Conservation (phyloP, 2,329 filamentous ascomycete genomes). For the Penicillium italicum region DNA sequence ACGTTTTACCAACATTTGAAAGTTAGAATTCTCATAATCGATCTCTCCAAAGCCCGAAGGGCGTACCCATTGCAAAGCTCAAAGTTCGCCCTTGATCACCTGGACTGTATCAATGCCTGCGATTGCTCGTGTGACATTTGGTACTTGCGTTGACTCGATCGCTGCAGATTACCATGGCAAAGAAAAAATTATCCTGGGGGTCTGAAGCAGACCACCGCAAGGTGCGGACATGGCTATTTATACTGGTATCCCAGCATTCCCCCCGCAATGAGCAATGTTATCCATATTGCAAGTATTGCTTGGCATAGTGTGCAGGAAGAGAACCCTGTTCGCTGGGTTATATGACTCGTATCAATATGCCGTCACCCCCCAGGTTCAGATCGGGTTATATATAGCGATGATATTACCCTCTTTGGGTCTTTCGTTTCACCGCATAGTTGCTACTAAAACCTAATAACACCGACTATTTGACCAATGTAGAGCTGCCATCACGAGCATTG, state of each 20-base stretch:
- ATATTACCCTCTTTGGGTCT: not conserved
- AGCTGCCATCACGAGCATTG: not conserved
- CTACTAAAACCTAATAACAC: not conserved
- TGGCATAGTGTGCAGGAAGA: not conserved
- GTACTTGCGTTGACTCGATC: not conserved
- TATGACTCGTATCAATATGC: not conserved
- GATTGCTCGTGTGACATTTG: not conserved
- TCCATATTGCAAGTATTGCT: not conserved
- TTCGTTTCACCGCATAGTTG: not conserved
- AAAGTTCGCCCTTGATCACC: not conserved
- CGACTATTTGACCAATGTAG: not conserved
- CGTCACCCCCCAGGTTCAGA: too few relatives aligned
- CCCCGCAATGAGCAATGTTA: not conserved
- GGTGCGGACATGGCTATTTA: not conserved
- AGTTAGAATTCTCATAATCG: not conserved
- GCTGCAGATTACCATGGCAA: not conserved
- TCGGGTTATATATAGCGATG: not conserved
- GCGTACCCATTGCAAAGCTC: not conserved
- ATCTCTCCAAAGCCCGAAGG: not conserved
- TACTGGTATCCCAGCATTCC: not conserved
- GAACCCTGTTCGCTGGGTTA: not conserved
- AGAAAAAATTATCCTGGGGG: not conserved
- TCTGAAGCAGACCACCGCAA: slow-evolving; percentile 10
- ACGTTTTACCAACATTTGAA: not conserved
- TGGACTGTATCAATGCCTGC: too few relatives aligned